These are phyloP conservation scores for Exidia glandulosa DNA, from an alignment of 768 basidiomycete genomes.

Conservation along the genomic window DNA sequence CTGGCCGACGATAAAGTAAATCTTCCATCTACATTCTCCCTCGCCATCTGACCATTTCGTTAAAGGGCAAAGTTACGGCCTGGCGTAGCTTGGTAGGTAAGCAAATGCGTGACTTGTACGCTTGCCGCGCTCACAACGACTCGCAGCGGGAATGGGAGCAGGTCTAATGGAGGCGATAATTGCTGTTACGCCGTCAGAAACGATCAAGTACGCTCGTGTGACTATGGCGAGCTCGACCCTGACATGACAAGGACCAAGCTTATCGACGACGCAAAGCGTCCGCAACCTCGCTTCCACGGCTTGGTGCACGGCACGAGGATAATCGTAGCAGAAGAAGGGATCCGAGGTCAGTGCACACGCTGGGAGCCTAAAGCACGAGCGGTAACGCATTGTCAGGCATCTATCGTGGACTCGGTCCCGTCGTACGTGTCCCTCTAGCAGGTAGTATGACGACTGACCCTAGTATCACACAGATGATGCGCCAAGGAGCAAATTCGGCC, in stretches of 20 bases:
- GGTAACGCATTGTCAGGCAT: slow-evolving; percentile 26
- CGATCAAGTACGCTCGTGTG: slow-evolving; percentile 69
- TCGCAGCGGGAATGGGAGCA: slow-evolving; percentile 40
- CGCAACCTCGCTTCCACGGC: slow-evolving; percentile 77
- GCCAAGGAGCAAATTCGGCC: slow-evolving; percentile 96
- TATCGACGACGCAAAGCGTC: slow-evolving; percentile 84
- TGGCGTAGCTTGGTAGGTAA: background rate
- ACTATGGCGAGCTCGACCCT: background rate
- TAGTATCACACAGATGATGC: slow-evolving; percentile 60
- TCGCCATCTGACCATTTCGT: slow-evolving; percentile 11
- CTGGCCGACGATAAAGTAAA: slow-evolving; percentile 75
- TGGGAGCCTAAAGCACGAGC: background rate
- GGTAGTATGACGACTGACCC: background rate
- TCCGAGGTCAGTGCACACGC: slow-evolving; percentile 31
- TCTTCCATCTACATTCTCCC: background rate
- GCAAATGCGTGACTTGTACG: background rate
- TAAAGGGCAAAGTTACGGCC: background rate
- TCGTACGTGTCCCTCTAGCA: slow-evolving; percentile 42
- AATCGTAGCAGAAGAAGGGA: slow-evolving; percentile 79
- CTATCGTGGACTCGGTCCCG: slow-evolving; percentile 88
- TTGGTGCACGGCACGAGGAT: slow-evolving; percentile 71
- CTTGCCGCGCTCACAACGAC: background rate
- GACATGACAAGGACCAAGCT: slow-evolving; percentile 72
- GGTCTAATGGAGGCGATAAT: slow-evolving; percentile 88
- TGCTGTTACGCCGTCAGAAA: slow-evolving; percentile 95